Conservation (phyloP, 2,329 filamentous ascomycete species). For the Diaporthe australafricana region DNA sequence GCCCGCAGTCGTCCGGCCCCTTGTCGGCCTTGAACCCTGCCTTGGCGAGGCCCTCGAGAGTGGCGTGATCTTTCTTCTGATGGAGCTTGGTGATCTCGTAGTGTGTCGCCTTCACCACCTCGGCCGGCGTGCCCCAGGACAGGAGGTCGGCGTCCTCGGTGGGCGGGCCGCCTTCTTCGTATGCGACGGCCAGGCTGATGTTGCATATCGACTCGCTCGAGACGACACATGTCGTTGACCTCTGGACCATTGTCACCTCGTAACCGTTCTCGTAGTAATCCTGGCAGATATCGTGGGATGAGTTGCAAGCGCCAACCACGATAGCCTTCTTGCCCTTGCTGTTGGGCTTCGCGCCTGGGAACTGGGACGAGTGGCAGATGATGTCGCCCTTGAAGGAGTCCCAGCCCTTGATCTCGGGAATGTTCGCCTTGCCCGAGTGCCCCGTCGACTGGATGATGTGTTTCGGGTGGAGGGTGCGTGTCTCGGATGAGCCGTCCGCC, state of each 20-base stretch:
- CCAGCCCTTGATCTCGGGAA: constrained; percentile 50
- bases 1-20: constrained; percentile 67
- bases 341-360: constrained; percentile 61
- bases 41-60: constrained; percentile 58
- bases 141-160: constrained; percentile 75
- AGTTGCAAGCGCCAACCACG: constrained; percentile 77
- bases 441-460: constrained; percentile 68
- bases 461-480: constrained; percentile 58
- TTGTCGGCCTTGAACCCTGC: constrained; percentile 72
- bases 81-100: constrained; percentile 49
- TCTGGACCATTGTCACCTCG: constrained; percentile 76
- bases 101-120: constrained; percentile 71
- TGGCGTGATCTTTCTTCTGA: constrained; percentile 51
- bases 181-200: constrained; percentile 63
- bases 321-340: constrained; percentile 69
- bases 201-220: constrained; percentile 64
- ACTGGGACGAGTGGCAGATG: constrained; percentile 72
- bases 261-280: constrained; percentile 76
- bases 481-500: constrained; percentile 46
- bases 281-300: constrained; percentile 76
- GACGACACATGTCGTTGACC: constrained; percentile 73
- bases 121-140: constrained; percentile 66
- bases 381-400: constrained; percentile 68
- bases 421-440: constrained; percentile 58
- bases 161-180: constrained; percentile 64